Conservation (phyloP, 2,329 filamentous ascomycete genomes). For the Fusarium sp. region DNA sequence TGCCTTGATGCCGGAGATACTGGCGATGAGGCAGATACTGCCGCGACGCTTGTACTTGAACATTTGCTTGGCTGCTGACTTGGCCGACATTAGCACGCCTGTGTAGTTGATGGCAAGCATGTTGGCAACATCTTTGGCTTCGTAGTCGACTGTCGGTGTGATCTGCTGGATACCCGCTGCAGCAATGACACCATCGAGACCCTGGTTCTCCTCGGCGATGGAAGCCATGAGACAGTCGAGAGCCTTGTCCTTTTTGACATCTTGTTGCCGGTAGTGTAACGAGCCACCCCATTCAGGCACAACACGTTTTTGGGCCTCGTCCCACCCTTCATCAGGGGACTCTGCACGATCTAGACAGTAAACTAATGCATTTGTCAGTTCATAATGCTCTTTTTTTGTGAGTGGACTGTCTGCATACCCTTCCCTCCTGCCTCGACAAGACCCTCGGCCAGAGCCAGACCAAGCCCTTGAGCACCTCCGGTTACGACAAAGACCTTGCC, state of each 20-base stretch:
- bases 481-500: slow-evolving; percentile 80
- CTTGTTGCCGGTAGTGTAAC: slow-evolving; percentile 77
- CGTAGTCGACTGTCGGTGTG: slow-evolving; percentile 77
- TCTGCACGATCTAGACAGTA: slow-evolving; percentile 70
- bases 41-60: slow-evolving; percentile 65
- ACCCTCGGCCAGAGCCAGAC: slow-evolving; percentile 81
- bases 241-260: slow-evolving; percentile 74
- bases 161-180: slow-evolving; percentile 80
- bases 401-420: slow-evolving; percentile 55
- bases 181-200: slow-evolving; percentile 79
- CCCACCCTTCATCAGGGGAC: slow-evolving; percentile 71
- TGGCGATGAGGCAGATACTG: slow-evolving; percentile 71
- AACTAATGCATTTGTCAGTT: slow-evolving; percentile 54
- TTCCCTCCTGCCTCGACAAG: slow-evolving; percentile 82
- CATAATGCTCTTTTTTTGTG: background rate
- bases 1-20: slow-evolving; percentile 69
- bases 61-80: slow-evolving; percentile 70
- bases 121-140: slow-evolving; percentile 68
- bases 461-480: slow-evolving; percentile 80
- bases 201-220: slow-evolving; percentile 73
- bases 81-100: slow-evolving; percentile 57
- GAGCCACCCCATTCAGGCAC: slow-evolving; percentile 76
- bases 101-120: slow-evolving; percentile 81
- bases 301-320: slow-evolving; percentile 71
- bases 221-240: slow-evolving; percentile 72